Evolutionary conservation across 306 rosid genomes (phyloP).

Genomic region (Quercus rubra): DNA sequence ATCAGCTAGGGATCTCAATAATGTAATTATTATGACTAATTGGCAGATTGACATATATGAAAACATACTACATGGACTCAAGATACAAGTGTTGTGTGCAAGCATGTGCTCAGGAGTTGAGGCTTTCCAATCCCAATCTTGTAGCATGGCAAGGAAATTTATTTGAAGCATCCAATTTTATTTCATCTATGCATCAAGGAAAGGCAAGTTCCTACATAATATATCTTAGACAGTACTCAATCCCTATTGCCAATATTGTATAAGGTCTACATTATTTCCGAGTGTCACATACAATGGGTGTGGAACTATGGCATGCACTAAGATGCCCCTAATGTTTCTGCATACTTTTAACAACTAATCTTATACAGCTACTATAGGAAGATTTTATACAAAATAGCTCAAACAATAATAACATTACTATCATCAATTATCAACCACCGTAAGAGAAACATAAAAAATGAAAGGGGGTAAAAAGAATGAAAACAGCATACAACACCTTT

Average conservation of each 20-base stretch:
- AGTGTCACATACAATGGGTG: not conserved
- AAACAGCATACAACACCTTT: not conserved
- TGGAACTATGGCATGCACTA: not conserved
- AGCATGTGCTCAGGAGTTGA: no score
- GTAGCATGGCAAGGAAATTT: not conserved
- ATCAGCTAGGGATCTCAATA: not conserved
- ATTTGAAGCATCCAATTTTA: not conserved
- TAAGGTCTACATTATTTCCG: not conserved
- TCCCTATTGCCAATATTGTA: not conserved
- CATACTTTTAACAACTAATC: not conserved
- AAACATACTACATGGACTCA: no score
- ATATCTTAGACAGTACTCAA: not conserved
- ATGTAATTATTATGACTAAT: not conserved
- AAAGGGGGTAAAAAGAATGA: not conserved
- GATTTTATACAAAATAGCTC: no score
- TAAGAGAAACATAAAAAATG: not conserved
- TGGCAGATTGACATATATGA: not conserved
- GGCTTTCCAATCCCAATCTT: no score
- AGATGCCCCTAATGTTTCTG: not conserved
- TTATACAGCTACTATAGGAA: no score
- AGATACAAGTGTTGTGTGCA: no score
- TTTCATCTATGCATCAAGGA: not conserved
- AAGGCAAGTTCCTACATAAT: not conserved
- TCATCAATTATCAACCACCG: no score
- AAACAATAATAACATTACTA: no score